Conservation (phyloP, 2,329 filamentous ascomycete species). For the Blastomyces percursus region DNA sequence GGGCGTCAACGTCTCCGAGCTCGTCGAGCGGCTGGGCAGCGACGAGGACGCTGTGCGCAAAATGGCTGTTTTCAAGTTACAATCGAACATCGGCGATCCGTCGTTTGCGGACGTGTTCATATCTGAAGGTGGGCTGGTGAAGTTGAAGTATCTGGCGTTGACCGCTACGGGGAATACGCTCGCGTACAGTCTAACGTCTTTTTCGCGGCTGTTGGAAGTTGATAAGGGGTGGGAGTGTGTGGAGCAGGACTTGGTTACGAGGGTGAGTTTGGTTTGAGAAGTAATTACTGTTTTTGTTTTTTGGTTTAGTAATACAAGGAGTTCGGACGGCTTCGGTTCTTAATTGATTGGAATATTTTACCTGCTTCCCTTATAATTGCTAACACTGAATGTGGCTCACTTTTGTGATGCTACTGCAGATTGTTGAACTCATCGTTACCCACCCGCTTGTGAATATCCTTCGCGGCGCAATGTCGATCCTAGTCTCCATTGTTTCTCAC, state of each 20-base stretch:
- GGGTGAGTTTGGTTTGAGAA: slow-evolving; percentile 37
- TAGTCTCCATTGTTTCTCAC: slow-evolving; percentile 85
- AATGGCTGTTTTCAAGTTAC: slow-evolving; percentile 98
- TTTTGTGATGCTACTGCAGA: slow-evolving; percentile 30
- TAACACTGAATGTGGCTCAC: not conserved
- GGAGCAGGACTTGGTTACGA: slow-evolving; percentile 44
- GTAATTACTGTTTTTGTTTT: not conserved
- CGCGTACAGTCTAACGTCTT: slow-evolving; percentile 84
- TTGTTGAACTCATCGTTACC: slow-evolving; percentile 86
- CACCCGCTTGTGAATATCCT: slow-evolving; percentile 97
- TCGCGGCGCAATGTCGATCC: slow-evolving; percentile 88
- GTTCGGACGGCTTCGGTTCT: not conserved
- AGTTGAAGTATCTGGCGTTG: slow-evolving; percentile 74
- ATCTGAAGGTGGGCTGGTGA: slow-evolving; percentile 68
- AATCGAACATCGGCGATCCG: slow-evolving; percentile 88
- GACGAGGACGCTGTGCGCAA: slow-evolving; percentile 85
- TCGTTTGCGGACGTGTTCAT: slow-evolving; percentile 97
- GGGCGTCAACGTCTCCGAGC: slow-evolving; percentile 44
- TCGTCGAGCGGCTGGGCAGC: slow-evolving; percentile 49
- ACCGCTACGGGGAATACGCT: slow-evolving; percentile 82
- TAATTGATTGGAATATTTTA: not conserved
- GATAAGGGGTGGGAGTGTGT: slow-evolving; percentile 89
- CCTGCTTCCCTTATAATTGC: not conserved
- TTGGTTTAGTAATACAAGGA: not conserved
- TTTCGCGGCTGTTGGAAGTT: slow-evolving; percentile 79